Evolutionary conservation across 306 rosid species (phyloP).

Genomic region (Rosa chinensis): DNA sequence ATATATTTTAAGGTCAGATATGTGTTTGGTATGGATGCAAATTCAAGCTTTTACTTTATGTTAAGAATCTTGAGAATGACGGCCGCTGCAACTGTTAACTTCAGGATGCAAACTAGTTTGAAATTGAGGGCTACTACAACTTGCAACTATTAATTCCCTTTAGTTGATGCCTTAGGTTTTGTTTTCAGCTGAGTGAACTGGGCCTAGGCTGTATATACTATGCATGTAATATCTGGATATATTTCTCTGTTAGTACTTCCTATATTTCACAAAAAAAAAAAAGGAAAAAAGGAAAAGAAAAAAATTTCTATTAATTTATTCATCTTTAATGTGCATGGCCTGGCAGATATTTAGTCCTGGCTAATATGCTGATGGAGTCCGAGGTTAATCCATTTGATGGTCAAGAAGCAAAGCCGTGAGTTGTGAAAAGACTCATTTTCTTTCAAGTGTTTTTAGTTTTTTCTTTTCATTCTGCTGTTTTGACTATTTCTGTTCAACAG

Average conservation of each 20-base stretch:
- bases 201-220: too few species aligned
- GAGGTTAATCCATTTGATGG: slow-evolving; percentile 58
- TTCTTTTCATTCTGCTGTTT: background rate
- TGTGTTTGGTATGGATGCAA: too few species aligned
- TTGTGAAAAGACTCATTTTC: slow-evolving; percentile 4
- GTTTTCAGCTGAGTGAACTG: too few species aligned
- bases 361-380: slow-evolving; percentile 62
- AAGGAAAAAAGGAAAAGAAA: too few species aligned
- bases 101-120: too few species aligned
- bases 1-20: too few species aligned
- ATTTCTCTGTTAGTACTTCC: background rate
- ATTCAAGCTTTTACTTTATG: background rate
- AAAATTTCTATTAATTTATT: slow-evolving; percentile 7
- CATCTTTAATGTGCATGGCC: slow-evolving; percentile 9
- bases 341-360: slow-evolving; percentile 80
- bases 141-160: too few species aligned
- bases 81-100: too few species aligned
- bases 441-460: background rate
- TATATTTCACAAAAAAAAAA: too few species aligned
- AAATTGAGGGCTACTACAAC: too few species aligned
- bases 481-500: slow-evolving; percentile 43
- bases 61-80: background rate
- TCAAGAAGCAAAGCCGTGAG: slow-evolving; percentile 58
- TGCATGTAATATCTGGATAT: background rate
- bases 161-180: too few species aligned